A percentile compares a stretch with the other conserved stretches of the same genome.
Conservation (phyloP, 495 filamentous ascomycete species). For the Trichoderma erinaceum region DNA sequence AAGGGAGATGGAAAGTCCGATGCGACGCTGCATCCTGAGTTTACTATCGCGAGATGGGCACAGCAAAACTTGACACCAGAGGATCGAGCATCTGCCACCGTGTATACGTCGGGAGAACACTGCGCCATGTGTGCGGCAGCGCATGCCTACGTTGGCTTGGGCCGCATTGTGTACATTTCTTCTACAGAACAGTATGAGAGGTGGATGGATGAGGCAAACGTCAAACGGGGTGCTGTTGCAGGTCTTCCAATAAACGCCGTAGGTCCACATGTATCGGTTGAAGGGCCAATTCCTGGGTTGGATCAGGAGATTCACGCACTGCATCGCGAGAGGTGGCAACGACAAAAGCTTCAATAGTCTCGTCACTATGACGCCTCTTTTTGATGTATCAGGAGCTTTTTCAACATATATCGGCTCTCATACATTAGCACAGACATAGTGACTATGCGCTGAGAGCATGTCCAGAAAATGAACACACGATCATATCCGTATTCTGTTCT, state of each 20-base stretch:
- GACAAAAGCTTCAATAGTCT: neutral
- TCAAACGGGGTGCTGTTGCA: slow-evolving; percentile 1
- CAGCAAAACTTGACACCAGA: slow-evolving; percentile 22
- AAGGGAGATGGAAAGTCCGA: slow-evolving; percentile 12
- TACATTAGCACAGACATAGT: no score
- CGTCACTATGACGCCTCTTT: neutral
- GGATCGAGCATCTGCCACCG: slow-evolving; percentile 24
- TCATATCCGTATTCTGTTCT: no score
- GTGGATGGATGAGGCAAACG: slow-evolving; percentile 17
- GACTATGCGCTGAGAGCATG: no score
- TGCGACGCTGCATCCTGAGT: slow-evolving; percentile 21
- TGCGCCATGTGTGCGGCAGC: slow-evolving; percentile 32
- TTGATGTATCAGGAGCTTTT: neutral
- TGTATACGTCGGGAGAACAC: slow-evolving; percentile 35
- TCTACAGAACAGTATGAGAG: slow-evolving; percentile 12
- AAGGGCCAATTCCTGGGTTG: slow-evolving; percentile 18
- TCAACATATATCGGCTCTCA: neutral
- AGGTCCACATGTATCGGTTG: slow-evolving; percentile 12
- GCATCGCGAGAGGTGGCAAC: slow-evolving; percentile 15
- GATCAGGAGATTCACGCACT: slow-evolving; percentile 15
- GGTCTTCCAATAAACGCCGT: slow-evolving; percentile 9
- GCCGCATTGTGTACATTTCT: slow-evolving; percentile 27
- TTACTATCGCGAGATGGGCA: slow-evolving; percentile 22
- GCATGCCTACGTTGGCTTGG: slow-evolving; percentile 28
- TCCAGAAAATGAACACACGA: no score